phyloP scores from a whole-genome alignment of 1,284 basidiomycete species.

The Tilletia setariae region DNA sequence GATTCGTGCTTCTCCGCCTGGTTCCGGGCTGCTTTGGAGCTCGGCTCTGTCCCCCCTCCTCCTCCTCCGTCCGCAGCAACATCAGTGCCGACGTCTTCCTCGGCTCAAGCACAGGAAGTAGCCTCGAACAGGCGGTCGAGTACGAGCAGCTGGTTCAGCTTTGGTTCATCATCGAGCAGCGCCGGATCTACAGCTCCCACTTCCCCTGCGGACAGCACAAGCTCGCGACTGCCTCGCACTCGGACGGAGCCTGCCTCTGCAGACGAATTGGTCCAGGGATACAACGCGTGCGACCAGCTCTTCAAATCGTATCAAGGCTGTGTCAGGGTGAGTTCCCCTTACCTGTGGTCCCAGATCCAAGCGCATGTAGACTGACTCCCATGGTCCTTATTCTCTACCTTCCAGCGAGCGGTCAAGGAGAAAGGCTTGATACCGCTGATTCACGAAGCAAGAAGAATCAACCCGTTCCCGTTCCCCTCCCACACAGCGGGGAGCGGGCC shows the following conservation, averaged over 20 bases:
- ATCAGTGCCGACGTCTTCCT: constrained; percentile 17
- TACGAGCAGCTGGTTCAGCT: constrained; percentile 24
- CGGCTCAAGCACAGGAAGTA: background rate
- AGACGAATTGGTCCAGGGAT: constrained; percentile 62
- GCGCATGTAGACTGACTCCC: constrained; percentile 2
- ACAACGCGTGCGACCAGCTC: constrained; percentile 69
- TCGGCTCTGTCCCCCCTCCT: constrained; percentile 26
- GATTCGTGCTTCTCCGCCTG: constrained; percentile 92
- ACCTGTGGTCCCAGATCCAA: background rate
- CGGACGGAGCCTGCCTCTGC: constrained; percentile 23
- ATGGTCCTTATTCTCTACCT: background rate
- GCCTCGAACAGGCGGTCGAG: constrained; percentile 22
- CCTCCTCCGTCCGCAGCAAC: too few species aligned
- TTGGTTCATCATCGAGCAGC: background rate
- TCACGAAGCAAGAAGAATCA: constrained; percentile 65
- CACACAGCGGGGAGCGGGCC: background rate
- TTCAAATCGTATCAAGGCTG: constrained; percentile 77
- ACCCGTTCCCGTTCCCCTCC: constrained; percentile 44
- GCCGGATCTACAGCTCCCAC: constrained; percentile 56
- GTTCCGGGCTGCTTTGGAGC: constrained; percentile 82
- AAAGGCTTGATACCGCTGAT: constrained; percentile 73
- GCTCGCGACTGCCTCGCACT: constrained; percentile 21
- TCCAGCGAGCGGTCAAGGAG: constrained; percentile 74
- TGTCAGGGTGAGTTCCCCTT: constrained; percentile 64
- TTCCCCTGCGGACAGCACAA: background rate